Conservation (phyloP, 257 asterid species). For the Nicotiana tomentosiformis region DNA sequence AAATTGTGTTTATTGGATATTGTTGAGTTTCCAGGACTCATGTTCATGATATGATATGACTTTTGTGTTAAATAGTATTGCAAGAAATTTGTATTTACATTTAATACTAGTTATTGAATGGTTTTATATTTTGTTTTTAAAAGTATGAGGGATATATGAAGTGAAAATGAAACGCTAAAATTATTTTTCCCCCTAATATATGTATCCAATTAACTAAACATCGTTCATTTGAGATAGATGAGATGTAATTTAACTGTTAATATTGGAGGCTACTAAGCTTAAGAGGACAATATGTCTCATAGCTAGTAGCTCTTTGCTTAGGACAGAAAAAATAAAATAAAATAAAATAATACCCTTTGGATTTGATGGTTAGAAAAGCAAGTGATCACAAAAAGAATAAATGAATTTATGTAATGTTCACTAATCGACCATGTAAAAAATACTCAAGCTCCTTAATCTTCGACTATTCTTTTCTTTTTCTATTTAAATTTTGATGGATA, state of each 20-base stretch:
- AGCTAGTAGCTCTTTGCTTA: too few species aligned
- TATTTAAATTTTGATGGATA: too few species aligned
- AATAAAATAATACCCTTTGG: neutral
- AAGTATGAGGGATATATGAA: neutral
- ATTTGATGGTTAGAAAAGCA: neutral
- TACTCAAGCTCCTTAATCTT: neutral
- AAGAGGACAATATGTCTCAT: too few species aligned
- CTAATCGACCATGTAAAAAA: neutral
- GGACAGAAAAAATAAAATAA: too few species aligned
- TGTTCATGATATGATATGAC: neutral
- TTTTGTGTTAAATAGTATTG: neutral
- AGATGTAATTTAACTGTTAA: neutral
- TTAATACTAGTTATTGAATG: neutral
- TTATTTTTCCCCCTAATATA: too few species aligned
- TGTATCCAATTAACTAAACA: too few species aligned
- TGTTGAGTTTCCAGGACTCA: neutral
- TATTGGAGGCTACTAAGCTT: too few species aligned
- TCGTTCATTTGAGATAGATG: neutral
- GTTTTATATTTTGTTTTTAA: neutral
- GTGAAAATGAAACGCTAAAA: neutral
- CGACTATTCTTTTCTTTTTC: too few species aligned
- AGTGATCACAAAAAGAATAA: neutral
- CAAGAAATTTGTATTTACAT: neutral
- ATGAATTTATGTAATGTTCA: too few species aligned
- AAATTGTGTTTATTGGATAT: neutral